Evolutionary conservation across 257 asterid species (phyloP), one percentile per base, ranked within the genome.

Genomic region (Fraxinus pennsylvanica): DNA sequence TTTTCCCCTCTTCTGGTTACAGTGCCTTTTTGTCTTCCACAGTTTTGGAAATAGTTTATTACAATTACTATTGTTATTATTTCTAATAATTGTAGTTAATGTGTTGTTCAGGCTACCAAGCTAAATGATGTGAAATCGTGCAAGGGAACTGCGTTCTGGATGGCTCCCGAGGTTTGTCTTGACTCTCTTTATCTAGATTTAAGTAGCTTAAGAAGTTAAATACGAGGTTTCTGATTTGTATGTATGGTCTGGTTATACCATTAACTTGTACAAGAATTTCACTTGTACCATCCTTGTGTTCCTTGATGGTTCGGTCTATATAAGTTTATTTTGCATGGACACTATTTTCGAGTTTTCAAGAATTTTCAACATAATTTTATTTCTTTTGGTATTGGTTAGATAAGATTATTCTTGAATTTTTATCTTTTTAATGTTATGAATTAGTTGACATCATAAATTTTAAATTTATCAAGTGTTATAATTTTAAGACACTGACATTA

Each of bases 101-200:
- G 27, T 25, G 27, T 25, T 78, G 52, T 84, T 84, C 89, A 96
- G 98, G 97, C 97, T 73, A 89, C 93, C 50, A 92, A 85, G 81
- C 83, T 90, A 82, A 96, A 96, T 81, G 97, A 91, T 80, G 96
- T 89, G 76, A 92, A 92, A 80, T 96, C 99, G 70, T 96, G 96
- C 93, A 93, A 93, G 88, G 97, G 98, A 57, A 96, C 99, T 86
- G 87, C 92, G 69, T 89, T 25, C 27, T 25, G 27, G 27, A 25
- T 25, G 27, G 27, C 27, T 25, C 27, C 27, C 27, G 27, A 25
- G 97, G 99, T 96, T 83, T 73, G 89, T 14, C 67, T 45, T 84
- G n/a, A 68, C 29, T 9, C 21, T 52, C 9, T 57, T 72, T 32
- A 38, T 73, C 22, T 36, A 77, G 45, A 22, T 78, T 39, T 72